Evolutionary conservation across 495 filamentous ascomycete genomes (phyloP).

Genomic region (Tuber aestivum): DNA sequence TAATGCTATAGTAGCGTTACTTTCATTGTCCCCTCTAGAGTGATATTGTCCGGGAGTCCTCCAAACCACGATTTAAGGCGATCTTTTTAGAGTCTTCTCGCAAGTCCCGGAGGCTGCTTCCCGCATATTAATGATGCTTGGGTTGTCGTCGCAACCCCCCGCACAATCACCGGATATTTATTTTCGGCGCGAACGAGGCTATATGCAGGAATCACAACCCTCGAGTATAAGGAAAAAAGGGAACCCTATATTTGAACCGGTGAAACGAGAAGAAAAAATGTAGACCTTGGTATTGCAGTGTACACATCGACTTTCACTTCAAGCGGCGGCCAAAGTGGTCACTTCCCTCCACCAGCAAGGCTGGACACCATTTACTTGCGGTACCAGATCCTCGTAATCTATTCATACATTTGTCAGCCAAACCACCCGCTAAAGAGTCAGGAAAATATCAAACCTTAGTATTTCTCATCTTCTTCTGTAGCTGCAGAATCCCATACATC

Average conservation of each 20-base stretch:
- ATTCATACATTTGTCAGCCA: conserved; percentile 8
- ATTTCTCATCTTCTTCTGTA: conserved; percentile 81
- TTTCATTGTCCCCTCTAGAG: not conserved
- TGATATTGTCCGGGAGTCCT: not conserved
- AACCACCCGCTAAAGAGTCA: conserved; percentile 48
- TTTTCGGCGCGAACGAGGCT: not conserved
- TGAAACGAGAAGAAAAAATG: conserved; percentile 13
- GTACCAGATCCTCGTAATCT: conserved; percentile 50
- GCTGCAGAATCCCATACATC: conserved; percentile 79
- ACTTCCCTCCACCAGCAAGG: conserved; percentile 4
- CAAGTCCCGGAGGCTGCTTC: no score
- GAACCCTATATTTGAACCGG: not conserved
- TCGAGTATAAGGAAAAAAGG: not conserved
- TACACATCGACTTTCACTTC: conserved; percentile 16
- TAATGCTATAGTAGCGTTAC: not conserved
- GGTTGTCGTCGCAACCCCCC: not conserved
- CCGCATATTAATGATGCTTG: not conserved
- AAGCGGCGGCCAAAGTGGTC: not conserved
- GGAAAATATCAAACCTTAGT: conserved; percentile 53
- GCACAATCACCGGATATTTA: not conserved
- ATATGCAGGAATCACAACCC: not conserved
- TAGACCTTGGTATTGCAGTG: conserved; percentile 3
- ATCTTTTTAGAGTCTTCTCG: not conserved
- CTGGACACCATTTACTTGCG: conserved; percentile 26
- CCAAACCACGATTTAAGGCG: not conserved